Percentiles rank a stretch among this genome's conserved stretches.
Evolutionary conservation across 1,139 yeast species (phyloP).

Genomic region (Keqinozyma sinolaborantium): DNA sequence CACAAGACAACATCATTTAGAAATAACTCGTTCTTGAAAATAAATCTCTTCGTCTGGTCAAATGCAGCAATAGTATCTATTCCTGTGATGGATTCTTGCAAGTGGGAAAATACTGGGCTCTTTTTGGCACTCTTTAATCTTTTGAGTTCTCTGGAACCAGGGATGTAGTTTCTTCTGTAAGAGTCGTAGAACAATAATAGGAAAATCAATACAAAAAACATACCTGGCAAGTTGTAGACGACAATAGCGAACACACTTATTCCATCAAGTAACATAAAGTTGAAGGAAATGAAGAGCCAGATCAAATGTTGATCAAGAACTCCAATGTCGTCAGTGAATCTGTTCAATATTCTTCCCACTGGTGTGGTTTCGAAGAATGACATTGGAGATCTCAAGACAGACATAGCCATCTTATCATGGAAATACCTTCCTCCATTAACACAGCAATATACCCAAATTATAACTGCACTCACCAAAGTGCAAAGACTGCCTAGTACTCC

Average conservation of each 20-base stretch:
- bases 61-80: conserved; percentile 35
- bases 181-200: conserved; percentile 24
- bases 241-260: conserved; percentile 25
- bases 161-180: conserved; percentile 25
- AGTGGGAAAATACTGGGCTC: conserved; percentile 32
- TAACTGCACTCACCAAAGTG: conserved; percentile 22
- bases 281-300: conserved; percentile 26
- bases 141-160: conserved; percentile 36
- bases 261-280: conserved; percentile 20
- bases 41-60: conserved; percentile 25
- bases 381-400: conserved; percentile 40
- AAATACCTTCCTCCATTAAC: conserved; percentile 30
- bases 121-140: conserved; percentile 29
- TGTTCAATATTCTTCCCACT: conserved; percentile 36
- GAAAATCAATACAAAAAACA: conserved; percentile 22
- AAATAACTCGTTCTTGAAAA: conserved; percentile 15
- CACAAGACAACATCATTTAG: conserved; percentile 19
- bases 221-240: conserved; percentile 28
- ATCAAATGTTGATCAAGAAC: conserved; percentile 31
- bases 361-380: conserved; percentile 44
- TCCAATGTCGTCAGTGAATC: conserved; percentile 37
- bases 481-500: conserved; percentile 26
- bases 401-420: conserved; percentile 35
- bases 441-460: conserved; percentile 31
- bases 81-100: conserved; percentile 37